Evolutionary conservation across 805 yeast species (phyloP).

Genomic region (Kluyveromyces dobzhanskii): DNA sequence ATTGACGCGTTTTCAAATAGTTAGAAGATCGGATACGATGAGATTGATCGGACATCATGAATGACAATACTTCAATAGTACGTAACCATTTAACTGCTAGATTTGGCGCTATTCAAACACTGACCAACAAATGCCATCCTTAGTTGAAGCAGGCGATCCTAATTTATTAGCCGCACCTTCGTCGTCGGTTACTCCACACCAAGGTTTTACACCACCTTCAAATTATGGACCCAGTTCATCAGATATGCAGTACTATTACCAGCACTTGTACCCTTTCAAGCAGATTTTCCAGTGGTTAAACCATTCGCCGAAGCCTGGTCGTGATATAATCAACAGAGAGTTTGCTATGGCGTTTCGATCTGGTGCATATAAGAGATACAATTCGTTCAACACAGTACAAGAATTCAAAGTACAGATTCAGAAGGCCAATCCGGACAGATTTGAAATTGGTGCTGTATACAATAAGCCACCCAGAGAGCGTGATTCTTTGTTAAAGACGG

Average conservation of each 20-base stretch:
- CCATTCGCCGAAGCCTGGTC: constrained; percentile 68
- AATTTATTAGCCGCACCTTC: background rate
- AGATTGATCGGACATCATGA: no score
- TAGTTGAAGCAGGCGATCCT: background rate
- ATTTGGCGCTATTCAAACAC: no score
- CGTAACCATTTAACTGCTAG: background rate
- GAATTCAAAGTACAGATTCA: constrained; percentile 77
- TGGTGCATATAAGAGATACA: constrained; percentile 87
- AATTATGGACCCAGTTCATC: constrained; percentile 31
- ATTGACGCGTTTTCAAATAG: no score
- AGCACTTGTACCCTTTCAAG: constrained; percentile 65
- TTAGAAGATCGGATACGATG: no score
- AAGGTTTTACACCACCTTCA: background rate
- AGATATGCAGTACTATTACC: constrained; percentile 68
- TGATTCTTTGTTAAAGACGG: constrained; percentile 63
- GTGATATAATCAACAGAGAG: constrained; percentile 82
- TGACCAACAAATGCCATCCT: no score
- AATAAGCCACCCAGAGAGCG: constrained; percentile 81
- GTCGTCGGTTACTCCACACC: background rate
- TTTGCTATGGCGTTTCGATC: constrained; percentile 84
- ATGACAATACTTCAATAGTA: no score
- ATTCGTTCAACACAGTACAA: constrained; percentile 55
- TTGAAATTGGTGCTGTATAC: constrained; percentile 92
- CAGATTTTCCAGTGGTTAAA: constrained; percentile 81
- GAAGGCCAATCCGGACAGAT: constrained; percentile 73